Evolutionary conservation across 2,329 filamentous ascomycete species (phyloP).

Genomic region (Aspergillus fijiensis): DNA sequence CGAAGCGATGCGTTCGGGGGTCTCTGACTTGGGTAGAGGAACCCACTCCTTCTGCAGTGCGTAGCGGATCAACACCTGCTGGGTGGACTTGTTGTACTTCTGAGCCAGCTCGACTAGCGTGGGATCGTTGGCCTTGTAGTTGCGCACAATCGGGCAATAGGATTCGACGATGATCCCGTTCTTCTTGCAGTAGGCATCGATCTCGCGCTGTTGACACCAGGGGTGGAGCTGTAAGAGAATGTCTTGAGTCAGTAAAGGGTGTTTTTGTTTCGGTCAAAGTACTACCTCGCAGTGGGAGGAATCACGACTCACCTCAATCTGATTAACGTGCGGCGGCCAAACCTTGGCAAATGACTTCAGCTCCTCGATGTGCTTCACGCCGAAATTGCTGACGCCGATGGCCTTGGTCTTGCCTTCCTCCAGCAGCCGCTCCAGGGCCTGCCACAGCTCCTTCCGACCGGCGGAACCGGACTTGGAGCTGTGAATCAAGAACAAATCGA

Average conservation of each 20-base stretch:
- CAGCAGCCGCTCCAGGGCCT: slow-evolving; percentile 62
- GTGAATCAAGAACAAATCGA: slow-evolving; percentile 72
- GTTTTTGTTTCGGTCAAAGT: neutral
- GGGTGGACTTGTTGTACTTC: slow-evolving; percentile 71
- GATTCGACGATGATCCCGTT: slow-evolving; percentile 55
- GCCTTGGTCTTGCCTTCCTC: slow-evolving; percentile 60
- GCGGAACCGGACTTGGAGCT: slow-evolving; percentile 57
- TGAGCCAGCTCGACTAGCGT: slow-evolving; percentile 63
- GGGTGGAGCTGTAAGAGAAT: slow-evolving; percentile 60
- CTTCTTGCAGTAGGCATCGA: slow-evolving; percentile 56
- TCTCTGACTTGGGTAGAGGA: slow-evolving; percentile 73
- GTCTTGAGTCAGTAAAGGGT: neutral
- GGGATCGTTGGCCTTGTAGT: slow-evolving; percentile 68
- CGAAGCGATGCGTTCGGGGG: slow-evolving; percentile 63
- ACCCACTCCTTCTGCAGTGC: slow-evolving; percentile 76
- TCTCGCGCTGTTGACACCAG: slow-evolving; percentile 65
- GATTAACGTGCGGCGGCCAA: slow-evolving; percentile 71
- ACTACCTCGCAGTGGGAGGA: neutral
- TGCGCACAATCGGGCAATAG: slow-evolving; percentile 59
- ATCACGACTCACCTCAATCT: slow-evolving; percentile 61
- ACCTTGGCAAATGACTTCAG: slow-evolving; percentile 64
- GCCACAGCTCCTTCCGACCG: slow-evolving; percentile 63
- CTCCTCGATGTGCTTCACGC: slow-evolving; percentile 66
- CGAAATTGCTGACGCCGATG: slow-evolving; percentile 74
- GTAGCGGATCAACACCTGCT: slow-evolving; percentile 78